Evolutionary conservation across 192 early-diverging fungal species (phyloP), one percentile per base, ranked within the genome.

Genomic region (Podila minutissima): DNA sequence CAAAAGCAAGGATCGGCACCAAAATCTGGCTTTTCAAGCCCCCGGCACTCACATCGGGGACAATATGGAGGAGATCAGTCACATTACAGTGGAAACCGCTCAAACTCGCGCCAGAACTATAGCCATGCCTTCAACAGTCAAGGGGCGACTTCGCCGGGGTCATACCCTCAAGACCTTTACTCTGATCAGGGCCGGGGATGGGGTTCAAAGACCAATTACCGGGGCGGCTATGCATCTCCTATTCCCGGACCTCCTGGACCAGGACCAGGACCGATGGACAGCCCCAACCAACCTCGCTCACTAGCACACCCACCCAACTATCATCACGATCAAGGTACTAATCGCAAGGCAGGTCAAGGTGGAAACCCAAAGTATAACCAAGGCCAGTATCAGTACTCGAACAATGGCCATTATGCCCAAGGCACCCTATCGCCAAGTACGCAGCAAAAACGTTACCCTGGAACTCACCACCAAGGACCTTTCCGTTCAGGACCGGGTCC

Each of bases 141-240:
- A 26, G 74, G 63, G 7, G 33, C 58, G 2, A 69, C 51, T 38
- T 29, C 72, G 7, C 9, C 74, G n/a, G 63, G 41, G 12, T 13
- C 53, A 24, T 55, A 67, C 53, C 28, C 70, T 3, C 62, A 50
- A n/a, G 32, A 55, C 6, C 4, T 35, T 2, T 58, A 24, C 15
- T 59, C 48, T 20, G 76, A 79, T 20, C 70, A 68, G 5, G 48
- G 58, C 31, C 59, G 77, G 24, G 77, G 77, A 9, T 73, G 77
- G 71, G 28, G 37, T 29, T 32, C 69, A 8, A 78, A 78, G 35
- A 19, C 65, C 7, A 73, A 66, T 24, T 81, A 73, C 58, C 28
- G 67, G 33, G 53, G 67, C 48, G 67, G 66, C 7, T 24, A 29
- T 28, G 55, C 26, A 2, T 64, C 61, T 11, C 24, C n/a, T 15